Conservation (phyloP, 1,284 basidiomycete genomes). For the Cystobasidium sp. region DNA sequence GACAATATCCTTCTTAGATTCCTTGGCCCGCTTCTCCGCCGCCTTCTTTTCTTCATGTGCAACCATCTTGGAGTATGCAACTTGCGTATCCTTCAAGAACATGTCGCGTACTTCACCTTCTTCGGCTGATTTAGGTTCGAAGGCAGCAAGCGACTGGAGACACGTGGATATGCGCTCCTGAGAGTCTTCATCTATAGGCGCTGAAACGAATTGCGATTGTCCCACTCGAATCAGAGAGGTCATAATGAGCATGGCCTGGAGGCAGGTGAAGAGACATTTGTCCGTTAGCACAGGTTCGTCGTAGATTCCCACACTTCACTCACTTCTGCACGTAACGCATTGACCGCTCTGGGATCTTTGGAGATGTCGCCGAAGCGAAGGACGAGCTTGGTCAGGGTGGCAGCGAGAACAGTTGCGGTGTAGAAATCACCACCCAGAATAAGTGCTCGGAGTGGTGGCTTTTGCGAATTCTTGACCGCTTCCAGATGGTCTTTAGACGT, state of each 20-base stretch:
- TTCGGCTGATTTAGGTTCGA: constrained; percentile 49
- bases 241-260: constrained; percentile 95
- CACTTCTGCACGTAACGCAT: constrained; percentile 84
- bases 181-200: constrained; percentile 96
- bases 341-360: constrained; percentile 66
- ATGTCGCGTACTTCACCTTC: constrained; percentile 80
- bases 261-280: background rate
- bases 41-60: constrained; percentile 87
- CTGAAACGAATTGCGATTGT: constrained; percentile 90
- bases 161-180: constrained; percentile 96
- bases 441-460: constrained; percentile 86
- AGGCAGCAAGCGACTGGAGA: constrained; percentile 78
- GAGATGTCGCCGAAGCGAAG: constrained; percentile 74
- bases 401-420: constrained; percentile 86
- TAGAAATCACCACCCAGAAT: constrained; percentile 97
- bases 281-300: background rate
- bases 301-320: constrained; percentile 36
- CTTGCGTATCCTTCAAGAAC: constrained; percentile 90
- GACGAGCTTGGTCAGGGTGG: constrained; percentile 89
- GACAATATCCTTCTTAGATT: constrained; percentile 71
- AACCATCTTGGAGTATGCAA: constrained; percentile 93
- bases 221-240: constrained; percentile 94
- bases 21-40: constrained; percentile 83
- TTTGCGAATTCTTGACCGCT: constrained; percentile 79
- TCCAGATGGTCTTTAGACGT: constrained; percentile 71